These are phyloP conservation scores for Circinella minor DNA, from an alignment of 371 early-diverging fungal genomes.

Conservation along the genomic window DNA sequence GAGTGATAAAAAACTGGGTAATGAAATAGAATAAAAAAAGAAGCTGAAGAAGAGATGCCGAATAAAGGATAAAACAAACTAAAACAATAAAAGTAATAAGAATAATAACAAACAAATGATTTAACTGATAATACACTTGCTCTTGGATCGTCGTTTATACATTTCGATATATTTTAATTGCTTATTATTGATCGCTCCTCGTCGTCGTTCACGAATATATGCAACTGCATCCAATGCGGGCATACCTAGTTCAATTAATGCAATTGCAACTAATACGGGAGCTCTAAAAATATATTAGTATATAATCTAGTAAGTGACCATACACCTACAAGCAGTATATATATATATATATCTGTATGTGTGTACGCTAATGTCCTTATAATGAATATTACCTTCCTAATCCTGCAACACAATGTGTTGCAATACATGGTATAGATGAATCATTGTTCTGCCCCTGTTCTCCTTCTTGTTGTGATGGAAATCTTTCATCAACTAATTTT, in stretches of 20 bases:
- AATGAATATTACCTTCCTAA: slow-evolving; percentile 64
- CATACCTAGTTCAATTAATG: slow-evolving; percentile 87
- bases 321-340: too few relatives aligned
- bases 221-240: slow-evolving; percentile 81
- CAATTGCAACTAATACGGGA: slow-evolving; percentile 81
- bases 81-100: background rate
- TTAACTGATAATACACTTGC: slow-evolving; percentile 43
- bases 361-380: too few relatives aligned
- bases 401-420: slow-evolving; percentile 90
- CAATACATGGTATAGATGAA: slow-evolving; percentile 55
- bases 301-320: too few relatives aligned
- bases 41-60: too few relatives aligned
- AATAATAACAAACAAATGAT: background rate
- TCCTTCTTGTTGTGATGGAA: slow-evolving; percentile 28
- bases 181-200: slow-evolving; percentile 87
- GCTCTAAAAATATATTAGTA: slow-evolving; percentile 45
- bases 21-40: background rate
- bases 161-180: slow-evolving; percentile 80
- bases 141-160: slow-evolving; percentile 68
- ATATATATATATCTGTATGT: too few relatives aligned
- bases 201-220: slow-evolving; percentile 81
- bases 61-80: background rate
- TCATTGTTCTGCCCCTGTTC: background rate
- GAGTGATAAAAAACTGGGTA: background rate
- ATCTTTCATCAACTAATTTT: slow-evolving; percentile 66